Evolutionary conservation across 2,329 filamentous ascomycete species (phyloP).

Genomic region (Cladobotryum protrusum): DNA sequence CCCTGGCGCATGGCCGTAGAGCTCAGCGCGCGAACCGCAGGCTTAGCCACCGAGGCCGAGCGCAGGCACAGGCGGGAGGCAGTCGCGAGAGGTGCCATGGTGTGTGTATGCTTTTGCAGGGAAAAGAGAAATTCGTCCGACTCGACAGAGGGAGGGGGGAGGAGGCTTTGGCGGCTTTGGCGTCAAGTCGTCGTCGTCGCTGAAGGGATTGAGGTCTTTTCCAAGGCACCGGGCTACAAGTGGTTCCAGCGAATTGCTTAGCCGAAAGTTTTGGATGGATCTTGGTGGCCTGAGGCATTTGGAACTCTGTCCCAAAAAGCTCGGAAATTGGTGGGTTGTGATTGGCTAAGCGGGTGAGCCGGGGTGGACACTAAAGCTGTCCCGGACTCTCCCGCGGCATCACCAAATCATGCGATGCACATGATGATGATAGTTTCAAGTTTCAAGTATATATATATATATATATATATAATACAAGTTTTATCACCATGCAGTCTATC

Average conservation of each 20-base stretch:
- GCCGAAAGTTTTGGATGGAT: conserved; percentile 36
- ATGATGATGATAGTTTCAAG: background rate
- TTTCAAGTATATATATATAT: background rate
- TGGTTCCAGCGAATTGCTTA: no score
- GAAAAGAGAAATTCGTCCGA: background rate
- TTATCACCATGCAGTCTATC: background rate
- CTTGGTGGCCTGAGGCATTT: conserved; percentile 38
- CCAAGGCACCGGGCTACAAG: conserved; percentile 6
- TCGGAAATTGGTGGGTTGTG: conserved; percentile 40
- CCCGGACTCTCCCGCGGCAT: conserved; percentile 25
- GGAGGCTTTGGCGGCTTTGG: conserved; percentile 11
- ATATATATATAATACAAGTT: background rate
- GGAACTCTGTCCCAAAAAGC: conserved; percentile 22
- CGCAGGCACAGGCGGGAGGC: conserved; percentile 66
- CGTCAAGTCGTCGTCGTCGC: conserved; percentile 18
- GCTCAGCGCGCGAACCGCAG: conserved; percentile 49
- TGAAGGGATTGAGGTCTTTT: conserved; percentile 44
- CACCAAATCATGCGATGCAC: conserved; percentile 1
- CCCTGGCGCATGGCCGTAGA: conserved; percentile 45
- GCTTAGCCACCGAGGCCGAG: conserved; percentile 40
- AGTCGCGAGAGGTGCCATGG: conserved; percentile 66
- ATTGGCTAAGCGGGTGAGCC: conserved; percentile 32
- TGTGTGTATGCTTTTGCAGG: conserved; percentile 19
- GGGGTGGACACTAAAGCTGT: conserved; percentile 19
- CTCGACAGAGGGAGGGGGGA: conserved; percentile 12